These are phyloP conservation scores for Apophysomyces ossiformis DNA, from an alignment of 371 early-diverging fungal species.

Conservation along the genomic window DNA sequence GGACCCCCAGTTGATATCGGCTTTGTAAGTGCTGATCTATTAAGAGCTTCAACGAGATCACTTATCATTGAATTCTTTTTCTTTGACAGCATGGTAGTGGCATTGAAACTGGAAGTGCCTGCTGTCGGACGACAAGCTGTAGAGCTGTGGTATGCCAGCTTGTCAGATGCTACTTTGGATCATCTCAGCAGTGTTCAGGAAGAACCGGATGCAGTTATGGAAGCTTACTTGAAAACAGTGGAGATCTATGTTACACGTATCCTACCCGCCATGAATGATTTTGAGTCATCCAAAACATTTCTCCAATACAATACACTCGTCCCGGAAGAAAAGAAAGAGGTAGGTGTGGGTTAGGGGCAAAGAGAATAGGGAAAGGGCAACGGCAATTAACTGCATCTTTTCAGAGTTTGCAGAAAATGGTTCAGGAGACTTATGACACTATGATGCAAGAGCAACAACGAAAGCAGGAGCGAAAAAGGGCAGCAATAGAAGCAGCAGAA, in stretches of 20 bases:
- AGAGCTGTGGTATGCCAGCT: slow-evolving; percentile 42
- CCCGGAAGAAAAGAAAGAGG: slow-evolving; percentile 38
- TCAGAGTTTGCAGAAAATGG: slow-evolving; percentile 18
- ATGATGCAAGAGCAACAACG: slow-evolving; percentile 23
- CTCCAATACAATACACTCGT: slow-evolving; percentile 43
- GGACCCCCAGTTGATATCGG: slow-evolving; percentile 35
- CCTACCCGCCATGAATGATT: slow-evolving; percentile 39
- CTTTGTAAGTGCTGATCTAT: slow-evolving; percentile 31
- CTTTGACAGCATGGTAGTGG: slow-evolving; percentile 33
- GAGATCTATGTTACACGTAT: slow-evolving; percentile 37
- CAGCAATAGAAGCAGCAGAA: slow-evolving; percentile 12
- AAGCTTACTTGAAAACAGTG: slow-evolving; percentile 30
- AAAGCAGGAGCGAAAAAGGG: slow-evolving; percentile 19
- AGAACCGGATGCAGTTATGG: slow-evolving; percentile 22
- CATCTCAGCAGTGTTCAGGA: slow-evolving; percentile 14
- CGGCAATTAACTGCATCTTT: not conserved
- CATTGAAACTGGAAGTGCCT: slow-evolving; percentile 27
- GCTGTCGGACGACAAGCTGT: slow-evolving; percentile 36
- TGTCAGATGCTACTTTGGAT: slow-evolving; percentile 35
- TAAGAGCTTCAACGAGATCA: not conserved
- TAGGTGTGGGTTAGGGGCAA: slow-evolving; percentile 18
- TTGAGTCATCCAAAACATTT: slow-evolving; percentile 42
- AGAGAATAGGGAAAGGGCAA: not conserved
- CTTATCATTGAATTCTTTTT: not conserved
- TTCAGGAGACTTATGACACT: slow-evolving; percentile 22